Evolutionary conservation across 257 asterid species (phyloP).

Genomic region (Solanum megistacrolobum): DNA sequence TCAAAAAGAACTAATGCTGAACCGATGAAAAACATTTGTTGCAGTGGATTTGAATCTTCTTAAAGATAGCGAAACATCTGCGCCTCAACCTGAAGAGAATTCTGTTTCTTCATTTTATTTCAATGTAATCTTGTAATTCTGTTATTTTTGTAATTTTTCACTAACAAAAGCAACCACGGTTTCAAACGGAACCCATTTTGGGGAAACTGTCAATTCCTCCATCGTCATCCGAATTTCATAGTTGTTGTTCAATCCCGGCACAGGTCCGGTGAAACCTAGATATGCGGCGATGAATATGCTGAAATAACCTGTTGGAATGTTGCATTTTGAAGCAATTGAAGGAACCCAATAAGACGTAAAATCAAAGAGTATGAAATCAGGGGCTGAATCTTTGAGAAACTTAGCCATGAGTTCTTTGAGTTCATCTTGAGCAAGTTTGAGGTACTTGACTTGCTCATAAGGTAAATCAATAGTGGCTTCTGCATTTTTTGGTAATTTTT

Average conservation of each 20-base stretch:
- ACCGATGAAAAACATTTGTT: no score
- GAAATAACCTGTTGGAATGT: background rate
- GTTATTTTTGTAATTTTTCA: no score
- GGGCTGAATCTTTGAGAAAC: conserved; percentile 9
- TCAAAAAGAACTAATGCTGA: no score
- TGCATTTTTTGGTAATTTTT: conserved; percentile 13
- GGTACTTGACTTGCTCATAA: conserved; percentile 17
- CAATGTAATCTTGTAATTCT: no score
- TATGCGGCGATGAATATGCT: conserved; percentile 1
- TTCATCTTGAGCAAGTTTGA: conserved; percentile 19
- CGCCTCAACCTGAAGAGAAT: no score
- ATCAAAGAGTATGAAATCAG: conserved; percentile 24
- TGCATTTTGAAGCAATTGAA: conserved; percentile 1
- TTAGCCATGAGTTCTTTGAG: conserved; percentile 7
- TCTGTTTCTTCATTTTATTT: no score
- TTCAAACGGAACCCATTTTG: conserved; percentile 25
- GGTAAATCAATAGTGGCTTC: conserved; percentile 23
- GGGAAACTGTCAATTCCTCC: conserved; percentile 16
- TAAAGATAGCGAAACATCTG: no score
- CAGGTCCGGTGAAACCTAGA: conserved; percentile 5
- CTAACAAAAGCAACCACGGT: conserved; percentile 2
- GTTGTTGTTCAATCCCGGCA: background rate
- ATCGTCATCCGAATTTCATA: background rate
- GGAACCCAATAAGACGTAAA: conserved; percentile 19
- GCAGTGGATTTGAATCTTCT: no score